phyloP scores from a whole-genome alignment of 2,329 filamentous ascomycete genomes.

The Colletotrichum tropicale region DNA sequence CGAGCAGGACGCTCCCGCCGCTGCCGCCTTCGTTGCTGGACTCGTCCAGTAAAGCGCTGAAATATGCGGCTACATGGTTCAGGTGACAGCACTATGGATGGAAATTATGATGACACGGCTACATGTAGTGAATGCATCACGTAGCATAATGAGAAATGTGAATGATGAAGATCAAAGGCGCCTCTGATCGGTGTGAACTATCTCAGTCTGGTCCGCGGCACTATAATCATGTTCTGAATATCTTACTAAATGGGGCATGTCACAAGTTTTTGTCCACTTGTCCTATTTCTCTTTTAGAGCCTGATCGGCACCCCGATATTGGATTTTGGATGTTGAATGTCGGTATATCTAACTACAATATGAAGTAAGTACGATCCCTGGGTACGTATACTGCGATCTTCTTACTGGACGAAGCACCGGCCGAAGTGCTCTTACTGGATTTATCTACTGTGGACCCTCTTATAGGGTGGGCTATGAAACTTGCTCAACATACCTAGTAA shows the following conservation, averaged over 20 bases:
- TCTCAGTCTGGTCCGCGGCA: background rate
- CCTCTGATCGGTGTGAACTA: background rate
- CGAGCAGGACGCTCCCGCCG: conserved; percentile 29
- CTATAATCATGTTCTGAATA: background rate
- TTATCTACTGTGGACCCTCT: too few species aligned
- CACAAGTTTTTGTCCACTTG: too few species aligned
- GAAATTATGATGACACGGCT: background rate
- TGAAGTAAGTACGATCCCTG: too few species aligned
- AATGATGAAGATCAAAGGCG: background rate
- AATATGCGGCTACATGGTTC: background rate
- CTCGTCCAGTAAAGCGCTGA: conserved; percentile 1
- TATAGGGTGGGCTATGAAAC: too few species aligned
- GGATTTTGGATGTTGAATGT: too few species aligned
- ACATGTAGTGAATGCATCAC: background rate
- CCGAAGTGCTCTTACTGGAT: too few species aligned
- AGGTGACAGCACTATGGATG: background rate
- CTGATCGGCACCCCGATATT: too few species aligned
- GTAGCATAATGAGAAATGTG: background rate
- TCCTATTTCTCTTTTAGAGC: too few species aligned
- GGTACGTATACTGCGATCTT: too few species aligned
- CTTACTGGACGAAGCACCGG: too few species aligned
- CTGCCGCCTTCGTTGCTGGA: conserved; percentile 30
- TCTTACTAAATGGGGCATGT: background rate
- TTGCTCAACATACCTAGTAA: too few species aligned
- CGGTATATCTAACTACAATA: too few species aligned